Evolutionary conservation across 2,329 filamentous ascomycete genomes (phyloP).

Genomic region (Chrysosporium queenslandicum): DNA sequence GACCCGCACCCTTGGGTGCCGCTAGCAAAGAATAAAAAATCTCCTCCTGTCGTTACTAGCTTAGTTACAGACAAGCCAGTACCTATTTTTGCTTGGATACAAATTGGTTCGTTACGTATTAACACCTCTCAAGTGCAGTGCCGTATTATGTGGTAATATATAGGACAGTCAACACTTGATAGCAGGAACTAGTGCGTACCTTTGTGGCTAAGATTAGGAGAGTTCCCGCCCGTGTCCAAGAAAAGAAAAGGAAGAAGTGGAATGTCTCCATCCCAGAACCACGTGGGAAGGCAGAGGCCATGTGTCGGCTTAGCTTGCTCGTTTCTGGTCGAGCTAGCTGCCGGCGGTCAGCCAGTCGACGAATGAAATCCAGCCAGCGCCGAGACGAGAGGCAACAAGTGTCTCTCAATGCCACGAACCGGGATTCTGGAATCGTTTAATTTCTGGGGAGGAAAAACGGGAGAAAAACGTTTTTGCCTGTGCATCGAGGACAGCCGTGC

Average conservation of each 20-base stretch:
- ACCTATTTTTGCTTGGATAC: too few relatives aligned
- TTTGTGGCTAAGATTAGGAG: too few relatives aligned
- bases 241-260: not conserved
- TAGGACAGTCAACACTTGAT: too few relatives aligned
- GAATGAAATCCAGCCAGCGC: not conserved
- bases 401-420: not conserved
- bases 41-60: too few relatives aligned
- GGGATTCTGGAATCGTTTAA: not conserved
- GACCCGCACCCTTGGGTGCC: not conserved
- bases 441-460: not conserved
- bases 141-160: too few relatives aligned
- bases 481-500: not conserved
- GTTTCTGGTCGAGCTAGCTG: not conserved
- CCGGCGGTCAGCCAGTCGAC: not conserved
- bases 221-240: not conserved
- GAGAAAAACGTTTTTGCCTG: not conserved
- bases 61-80: too few relatives aligned
- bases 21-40: not conserved
- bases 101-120: too few relatives aligned
- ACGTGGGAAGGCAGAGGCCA: constrained; percentile 1
- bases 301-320: not conserved
- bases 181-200: too few relatives aligned
- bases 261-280: not conserved
- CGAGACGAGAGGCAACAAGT: not conserved
- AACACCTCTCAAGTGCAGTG: too few relatives aligned